These are phyloP conservation scores for Emmonsia crescens DNA, from an alignment of 2,329 filamentous ascomycete genomes.

Conservation along the genomic window DNA sequence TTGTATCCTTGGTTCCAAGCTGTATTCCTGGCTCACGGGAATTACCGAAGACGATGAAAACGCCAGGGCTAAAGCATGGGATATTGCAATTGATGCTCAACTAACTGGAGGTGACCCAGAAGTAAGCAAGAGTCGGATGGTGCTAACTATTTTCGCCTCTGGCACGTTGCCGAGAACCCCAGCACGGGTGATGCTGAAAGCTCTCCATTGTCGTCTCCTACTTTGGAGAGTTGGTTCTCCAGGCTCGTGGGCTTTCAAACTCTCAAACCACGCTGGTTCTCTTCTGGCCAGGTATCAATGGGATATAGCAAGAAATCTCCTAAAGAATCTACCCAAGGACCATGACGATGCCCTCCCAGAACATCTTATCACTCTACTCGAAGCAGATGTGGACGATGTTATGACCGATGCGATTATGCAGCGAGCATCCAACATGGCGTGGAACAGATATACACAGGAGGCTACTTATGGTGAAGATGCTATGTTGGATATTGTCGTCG, in stretches of 20 bases:
- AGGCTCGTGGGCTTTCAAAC: conserved; percentile 51
- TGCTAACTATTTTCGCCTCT: conserved; percentile 78
- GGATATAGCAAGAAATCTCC: conserved; percentile 64
- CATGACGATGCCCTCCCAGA: conserved; percentile 59
- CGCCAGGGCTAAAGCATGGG: conserved; percentile 82
- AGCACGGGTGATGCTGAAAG: conserved; percentile 76
- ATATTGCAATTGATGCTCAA: conserved; percentile 85
- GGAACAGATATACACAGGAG: conserved; percentile 66
- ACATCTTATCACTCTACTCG: conserved; percentile 63
- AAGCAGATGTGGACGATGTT: conserved; percentile 72
- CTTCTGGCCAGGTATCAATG: conserved; percentile 67
- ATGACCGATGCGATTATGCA: conserved; percentile 68
- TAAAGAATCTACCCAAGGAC: conserved; percentile 36
- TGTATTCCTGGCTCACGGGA: conserved; percentile 70
- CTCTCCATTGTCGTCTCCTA: conserved; percentile 80
- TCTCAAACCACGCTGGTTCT: conserved; percentile 59
- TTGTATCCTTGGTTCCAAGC: conserved; percentile 62
- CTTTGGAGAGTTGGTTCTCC: conserved; percentile 66
- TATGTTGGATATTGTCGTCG: conserved; percentile 71
- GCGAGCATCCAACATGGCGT: conserved; percentile 79
- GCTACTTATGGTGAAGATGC: conserved; percentile 53
- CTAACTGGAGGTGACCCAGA: conserved; percentile 82
- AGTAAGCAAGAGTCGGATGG: conserved; percentile 75
- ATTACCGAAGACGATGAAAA: conserved; percentile 75
- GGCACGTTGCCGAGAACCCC: conserved; percentile 78